Evolutionary conservation across 495 filamentous ascomycete genomes (phyloP), one percentile per base, ranked within the genome.

Genomic region (Friedmanniomyces endolithicus): DNA sequence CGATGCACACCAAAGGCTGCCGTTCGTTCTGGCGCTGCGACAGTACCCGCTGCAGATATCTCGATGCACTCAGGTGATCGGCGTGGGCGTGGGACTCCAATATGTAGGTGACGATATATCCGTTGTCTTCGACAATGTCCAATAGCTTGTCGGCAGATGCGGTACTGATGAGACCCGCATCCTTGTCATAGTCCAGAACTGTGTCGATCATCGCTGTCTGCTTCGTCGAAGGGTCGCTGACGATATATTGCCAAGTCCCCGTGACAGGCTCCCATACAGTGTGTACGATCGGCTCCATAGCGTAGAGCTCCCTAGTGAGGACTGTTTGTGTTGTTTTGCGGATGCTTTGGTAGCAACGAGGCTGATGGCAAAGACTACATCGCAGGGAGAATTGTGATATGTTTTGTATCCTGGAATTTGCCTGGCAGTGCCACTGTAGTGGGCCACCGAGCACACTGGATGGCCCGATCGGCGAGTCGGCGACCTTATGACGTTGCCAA

Each of bases 51-150:
- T 79, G 78, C 0, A 84, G 67, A 54, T 82, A 84, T 6, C 64
- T 65, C 0, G 78, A 64, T 0, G 79, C 74, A 0, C 77, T 81
- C n/a, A 82, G 63, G 60, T 83, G 79, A 66, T 82, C 79, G 41
- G 80, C 80, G 59, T 84, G 80, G 12, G 71, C 73, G 59, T 82
- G 79, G 0, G 80, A 82, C 61, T 83, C 80, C 19, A 83, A 70
- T 29, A 83, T 74, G 6, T 53, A 57, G 1, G 59, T 62, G 43
- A 82, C 63, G 9, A 31, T 70, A 64, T 80, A 82, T 8, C 69
- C 69, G 1, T 77, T 57, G 23, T 70, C 54, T 11, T 61, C 50
- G 44, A 75, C 59, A 3, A 77, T 25, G 0, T 61, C 29, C 0
- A 83, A 67, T 0, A 83, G 50, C 0, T 24, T 34, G 56, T 81